These are phyloP conservation scores for Phlyctochytrium arcticum DNA, from an alignment of 192 early-diverging fungal species.

Conservation along the genomic window DNA sequence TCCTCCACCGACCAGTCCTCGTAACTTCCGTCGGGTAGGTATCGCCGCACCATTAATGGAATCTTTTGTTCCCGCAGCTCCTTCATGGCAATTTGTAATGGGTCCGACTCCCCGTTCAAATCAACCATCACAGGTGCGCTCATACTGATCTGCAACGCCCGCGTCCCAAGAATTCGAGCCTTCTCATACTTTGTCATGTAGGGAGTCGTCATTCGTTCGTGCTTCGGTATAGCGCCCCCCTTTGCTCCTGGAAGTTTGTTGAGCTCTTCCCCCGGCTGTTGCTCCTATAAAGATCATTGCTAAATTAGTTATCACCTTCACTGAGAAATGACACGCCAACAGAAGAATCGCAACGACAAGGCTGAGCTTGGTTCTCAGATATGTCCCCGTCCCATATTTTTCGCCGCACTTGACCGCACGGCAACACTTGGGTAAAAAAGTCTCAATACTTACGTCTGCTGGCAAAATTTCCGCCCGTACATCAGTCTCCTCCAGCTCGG, in stretches of 20 bases:
- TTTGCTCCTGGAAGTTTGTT: neutral
- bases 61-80: conserved; percentile 91
- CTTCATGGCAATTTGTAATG: conserved; percentile 90
- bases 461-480: conserved; percentile 22
- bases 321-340: too few relatives aligned
- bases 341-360: neutral
- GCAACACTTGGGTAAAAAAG: too few relatives aligned
- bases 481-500: conserved; percentile 15
- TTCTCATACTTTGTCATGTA: conserved; percentile 99
- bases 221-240: conserved; percentile 54
- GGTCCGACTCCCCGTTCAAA: conserved; percentile 88
- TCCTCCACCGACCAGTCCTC: conserved; percentile 94
- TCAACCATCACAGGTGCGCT: conserved; percentile 99
- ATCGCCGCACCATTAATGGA: conserved; percentile 87
- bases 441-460: conserved; percentile 3
- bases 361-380: too few relatives aligned
- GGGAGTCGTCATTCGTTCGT: conserved; percentile 85
- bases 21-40: conserved; percentile 87
- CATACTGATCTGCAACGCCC: conserved; percentile 96
- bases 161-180: conserved; percentile 53
- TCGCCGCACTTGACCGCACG: too few relatives aligned
- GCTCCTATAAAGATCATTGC: neutral
- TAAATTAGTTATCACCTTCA: neutral
- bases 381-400: too few relatives aligned
- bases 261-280: neutral